A percentile compares a stretch with the other conserved stretches of the same genome.
Evolutionary conservation across 2,329 filamentous ascomycete genomes (phyloP).

Genomic region (Orbilia javanica): DNA sequence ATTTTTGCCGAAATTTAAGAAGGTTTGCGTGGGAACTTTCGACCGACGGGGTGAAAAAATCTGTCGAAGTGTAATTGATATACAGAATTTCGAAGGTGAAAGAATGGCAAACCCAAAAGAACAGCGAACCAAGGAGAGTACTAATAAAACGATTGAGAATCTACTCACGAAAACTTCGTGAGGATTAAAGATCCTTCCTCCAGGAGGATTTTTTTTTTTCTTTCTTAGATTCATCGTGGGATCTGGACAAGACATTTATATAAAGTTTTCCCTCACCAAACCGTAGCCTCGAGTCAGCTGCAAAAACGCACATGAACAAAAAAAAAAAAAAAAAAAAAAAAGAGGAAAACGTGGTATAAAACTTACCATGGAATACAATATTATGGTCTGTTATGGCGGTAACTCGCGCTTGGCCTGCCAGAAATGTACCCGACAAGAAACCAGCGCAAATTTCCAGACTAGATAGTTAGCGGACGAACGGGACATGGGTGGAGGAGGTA

Average conservation of each 20-base stretch:
- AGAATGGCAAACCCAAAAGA: neutral
- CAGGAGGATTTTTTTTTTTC: slow-evolving; percentile 3
- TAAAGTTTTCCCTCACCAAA: slow-evolving; percentile 23
- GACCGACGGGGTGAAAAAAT: neutral
- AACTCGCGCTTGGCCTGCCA: slow-evolving; percentile 21
- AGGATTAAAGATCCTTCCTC: slow-evolving; percentile 14
- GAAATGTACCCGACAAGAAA: slow-evolving; percentile 17
- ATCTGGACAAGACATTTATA: slow-evolving; percentile 22
- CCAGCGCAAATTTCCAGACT: slow-evolving; percentile 14
- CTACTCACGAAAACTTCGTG: slow-evolving; percentile 23
- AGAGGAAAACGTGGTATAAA: slow-evolving; percentile 27
- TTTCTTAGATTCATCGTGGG: slow-evolving; percentile 16
- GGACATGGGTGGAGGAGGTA: neutral
- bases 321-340: neutral
- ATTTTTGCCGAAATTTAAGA: slow-evolving; percentile 37
- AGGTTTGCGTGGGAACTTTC: neutral
- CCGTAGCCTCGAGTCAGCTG: slow-evolving; percentile 14
- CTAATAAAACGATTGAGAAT: neutral
- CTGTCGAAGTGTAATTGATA: neutral
- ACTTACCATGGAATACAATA: slow-evolving; percentile 13
- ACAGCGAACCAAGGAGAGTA: neutral
- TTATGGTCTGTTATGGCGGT: neutral
- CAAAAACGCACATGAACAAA: neutral
- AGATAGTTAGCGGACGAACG: slow-evolving; percentile 4
- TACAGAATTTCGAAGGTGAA: neutral